Base-by-base conservation (phyloP, 805 yeast species). In the Candida germanica region DNA sequence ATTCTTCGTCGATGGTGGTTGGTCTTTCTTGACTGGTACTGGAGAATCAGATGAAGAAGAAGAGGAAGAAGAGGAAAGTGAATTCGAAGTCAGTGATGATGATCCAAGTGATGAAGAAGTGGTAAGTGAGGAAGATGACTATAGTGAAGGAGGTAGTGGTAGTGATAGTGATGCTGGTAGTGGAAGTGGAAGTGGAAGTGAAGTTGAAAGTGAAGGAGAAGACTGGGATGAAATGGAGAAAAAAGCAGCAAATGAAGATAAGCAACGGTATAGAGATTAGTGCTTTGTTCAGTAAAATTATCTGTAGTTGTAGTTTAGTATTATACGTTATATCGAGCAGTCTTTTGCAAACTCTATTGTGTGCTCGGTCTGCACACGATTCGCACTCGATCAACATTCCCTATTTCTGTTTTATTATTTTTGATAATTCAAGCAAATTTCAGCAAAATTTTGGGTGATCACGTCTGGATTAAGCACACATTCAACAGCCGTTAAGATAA, bases 1-100 rank as follows among this genome's bases (percentile, higher is more conserved):
- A 54, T 93, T 93, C 66, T 93, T 89, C 62, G 62, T 60, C 12
- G 94, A 87, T 52, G 98, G 98, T 38, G 98, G 98, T 36, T 93
- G 98, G 98, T 75, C 79, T 19, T 87, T 93, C 75, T 75, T 93
- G 59, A 86, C 88, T 19, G 91, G 93, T 27, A 91, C 81, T 30
- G 88, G 89, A 14, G 96, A 82, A 40, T 49, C 58, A 7, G 83
- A 76, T 33, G 95, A 79, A 43, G 77, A 69, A 21, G 84, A 77
- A 13, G 80, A 74, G 31, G 84, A 76, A 28, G 81, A 77, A 29
- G 84, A 77, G 42, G 93, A 83, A 52, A 65, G 71, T 29, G 94
- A 83, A 52, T 82, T 80, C 49, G 87, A 82, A 56, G 80, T 70
- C 12, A 61, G 73, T 38, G 77, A 77, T 35, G 83, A 75, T 33